These are phyloP conservation scores for Candida krabiensis DNA, from an alignment of 805 yeast genomes.

Conservation along the genomic window DNA sequence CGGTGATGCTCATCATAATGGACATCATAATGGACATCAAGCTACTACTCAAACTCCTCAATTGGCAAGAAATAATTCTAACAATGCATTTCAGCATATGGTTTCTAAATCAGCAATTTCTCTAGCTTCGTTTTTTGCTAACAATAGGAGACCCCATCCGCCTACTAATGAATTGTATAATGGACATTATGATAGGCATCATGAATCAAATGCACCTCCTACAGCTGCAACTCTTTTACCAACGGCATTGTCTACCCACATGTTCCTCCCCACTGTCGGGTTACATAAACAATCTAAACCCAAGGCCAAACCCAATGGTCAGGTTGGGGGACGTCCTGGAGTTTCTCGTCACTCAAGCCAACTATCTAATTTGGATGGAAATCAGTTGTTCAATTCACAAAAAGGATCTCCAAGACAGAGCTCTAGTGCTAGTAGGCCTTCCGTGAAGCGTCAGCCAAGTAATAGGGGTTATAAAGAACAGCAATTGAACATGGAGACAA, in stretches of 20 bases:
- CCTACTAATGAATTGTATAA: slow-evolving; percentile 8
- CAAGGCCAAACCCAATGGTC: not conserved
- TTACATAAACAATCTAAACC: slow-evolving; percentile 26
- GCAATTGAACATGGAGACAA: not conserved
- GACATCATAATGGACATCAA: too few species aligned
- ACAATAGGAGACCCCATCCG: slow-evolving; percentile 33
- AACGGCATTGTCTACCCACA: slow-evolving; percentile 61
- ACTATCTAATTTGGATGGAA: not conserved
- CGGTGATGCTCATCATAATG: slow-evolving; percentile 1
- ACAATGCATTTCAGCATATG: slow-evolving; percentile 20
- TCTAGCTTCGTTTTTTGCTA: slow-evolving; percentile 39
- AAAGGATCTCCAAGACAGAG: not conserved
- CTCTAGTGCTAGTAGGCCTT: not conserved
- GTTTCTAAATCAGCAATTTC: slow-evolving; percentile 41
- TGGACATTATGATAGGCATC: slow-evolving; percentile 32
- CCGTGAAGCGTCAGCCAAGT: not conserved
- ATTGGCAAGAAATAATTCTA: slow-evolving; percentile 14
- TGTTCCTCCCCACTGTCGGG: slow-evolving; percentile 53
- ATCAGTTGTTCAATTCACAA: not conserved
- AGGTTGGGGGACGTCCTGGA: not conserved
- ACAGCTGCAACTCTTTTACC: slow-evolving; percentile 58
- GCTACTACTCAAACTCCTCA: slow-evolving; percentile 10
- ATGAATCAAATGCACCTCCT: slow-evolving; percentile 59
- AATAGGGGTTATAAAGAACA: not conserved
- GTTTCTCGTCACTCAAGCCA: not conserved